Percentiles rank a stretch among this genome's conserved stretches.
Conservation (phyloP, 768 basidiomycete species). For the Serendipita sp. region DNA sequence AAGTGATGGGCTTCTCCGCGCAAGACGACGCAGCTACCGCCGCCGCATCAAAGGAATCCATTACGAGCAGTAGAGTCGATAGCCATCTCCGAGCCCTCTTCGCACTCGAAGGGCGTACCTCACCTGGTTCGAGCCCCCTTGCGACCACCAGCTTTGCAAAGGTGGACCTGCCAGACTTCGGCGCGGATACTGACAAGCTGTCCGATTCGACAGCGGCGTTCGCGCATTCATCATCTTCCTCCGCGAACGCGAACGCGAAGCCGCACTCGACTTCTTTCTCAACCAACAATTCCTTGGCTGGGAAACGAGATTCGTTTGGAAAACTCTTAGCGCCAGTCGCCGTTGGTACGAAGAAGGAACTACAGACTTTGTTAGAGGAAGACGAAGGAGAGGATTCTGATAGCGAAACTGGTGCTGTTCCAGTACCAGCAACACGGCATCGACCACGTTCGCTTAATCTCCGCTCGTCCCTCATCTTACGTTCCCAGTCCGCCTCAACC, state of each 20-base stretch:
- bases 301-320: conserved; percentile 66
- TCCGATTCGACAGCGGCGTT: conserved; percentile 4
- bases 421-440: conserved; percentile 27
- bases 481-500: conserved; percentile 6
- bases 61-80: conserved; percentile 57
- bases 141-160: conserved; percentile 23
- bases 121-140: conserved; percentile 30
- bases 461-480: conserved; percentile 19
- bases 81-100: conserved; percentile 67
- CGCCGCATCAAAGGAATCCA: conserved; percentile 40
- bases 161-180: conserved; percentile 63
- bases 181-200: conserved; percentile 26
- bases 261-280: conserved; percentile 13
- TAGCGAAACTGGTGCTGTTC: background rate
- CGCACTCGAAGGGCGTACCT: conserved; percentile 67
- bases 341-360: conserved; percentile 57
- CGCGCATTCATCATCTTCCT: conserved; percentile 11
- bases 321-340: conserved; percentile 46
- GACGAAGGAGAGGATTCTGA: conserved; percentile 60
- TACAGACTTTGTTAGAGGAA: conserved; percentile 70
- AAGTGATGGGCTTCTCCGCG: conserved; percentile 58
- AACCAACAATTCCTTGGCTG: conserved; percentile 28
- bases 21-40: conserved; percentile 24
- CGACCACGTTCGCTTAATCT: conserved; percentile 53
- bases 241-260: conserved; percentile 17